Evolutionary conservation across 2,329 filamentous ascomycete genomes (phyloP), one percentile per base, ranked within the genome.

Genomic region (Aaosphaeria pasadenensis): DNA sequence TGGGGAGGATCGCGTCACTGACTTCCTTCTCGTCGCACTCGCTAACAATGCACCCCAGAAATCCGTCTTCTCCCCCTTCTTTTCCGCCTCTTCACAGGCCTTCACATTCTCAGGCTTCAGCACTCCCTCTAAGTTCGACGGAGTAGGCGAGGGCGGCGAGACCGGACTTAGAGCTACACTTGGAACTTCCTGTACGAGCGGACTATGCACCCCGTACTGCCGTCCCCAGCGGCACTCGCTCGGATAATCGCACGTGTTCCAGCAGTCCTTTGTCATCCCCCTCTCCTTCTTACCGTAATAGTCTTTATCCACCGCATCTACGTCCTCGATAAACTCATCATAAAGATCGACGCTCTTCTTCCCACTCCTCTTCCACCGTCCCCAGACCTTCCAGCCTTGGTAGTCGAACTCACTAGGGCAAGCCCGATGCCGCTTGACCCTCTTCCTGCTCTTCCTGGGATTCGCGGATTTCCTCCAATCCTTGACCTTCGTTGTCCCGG

Each of bases 391-490:
- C 79, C 79, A 82, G 0, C 76, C 74, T 5, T 62, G 49, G 46
- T 80, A 81, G 57, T 82, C 78, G 47, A 82, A 81, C 45, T 79
- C 76, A 38, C 70, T 74, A 0, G 63, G 62, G 51, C 79, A 82
- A 5, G 76, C 73, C 36, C 65, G 61, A 40, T 72, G 69, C 39
- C 64, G 61, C 40, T 64, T 49, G 38, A 60, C 29, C 42, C 55
- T 31, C 11, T 29, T 9, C 24, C 45, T 42, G 31, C 2, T 30
- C 6, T 42, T 48, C 3, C 43, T 44, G 3, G 33, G 30, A 1
- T 41, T 39, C 3, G 33, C 31, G 1, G 51, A 35, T 11, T 58
- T 55, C 1, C 69, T 65, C 53, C 64, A 67, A 5, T 50, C 50
- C 31, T 70, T 71, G 13, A 71, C 55, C 0, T 66, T 63, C 1